phyloP scores from a whole-genome alignment of 306 rosid species.

The Gillenia trifoliata region DNA sequence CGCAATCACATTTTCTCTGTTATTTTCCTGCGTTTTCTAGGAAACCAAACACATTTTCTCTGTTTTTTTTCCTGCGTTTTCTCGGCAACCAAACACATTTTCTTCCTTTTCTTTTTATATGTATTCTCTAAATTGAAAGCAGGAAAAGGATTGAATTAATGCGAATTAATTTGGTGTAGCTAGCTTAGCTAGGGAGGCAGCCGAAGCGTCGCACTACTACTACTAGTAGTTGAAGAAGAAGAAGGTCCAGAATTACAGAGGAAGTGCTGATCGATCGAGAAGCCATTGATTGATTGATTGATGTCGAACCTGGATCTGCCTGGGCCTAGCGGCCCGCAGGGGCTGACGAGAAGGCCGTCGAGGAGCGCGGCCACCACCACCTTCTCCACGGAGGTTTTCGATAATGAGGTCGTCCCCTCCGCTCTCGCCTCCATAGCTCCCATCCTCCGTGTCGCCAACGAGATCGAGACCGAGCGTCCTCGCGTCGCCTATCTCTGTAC shows the following conservation, averaged over 20 bases:
- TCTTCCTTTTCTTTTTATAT: background rate
- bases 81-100: no score
- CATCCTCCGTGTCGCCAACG: slow-evolving; percentile 86
- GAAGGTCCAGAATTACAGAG: background rate
- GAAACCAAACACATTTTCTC: background rate
- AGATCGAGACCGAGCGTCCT: slow-evolving; percentile 79
- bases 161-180: background rate
- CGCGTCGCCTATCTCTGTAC: slow-evolving; percentile 90
- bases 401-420: slow-evolving; percentile 87
- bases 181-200: background rate
- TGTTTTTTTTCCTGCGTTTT: no score
- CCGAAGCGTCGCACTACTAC: background rate
- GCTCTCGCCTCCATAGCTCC: slow-evolving; percentile 84
- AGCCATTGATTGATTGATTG: background rate
- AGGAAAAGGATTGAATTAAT: no score
- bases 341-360: slow-evolving; percentile 71
- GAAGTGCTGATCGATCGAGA: background rate
- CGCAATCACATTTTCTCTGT: background rate
- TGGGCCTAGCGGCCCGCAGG: slow-evolving; percentile 36
- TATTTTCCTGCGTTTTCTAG: background rate
- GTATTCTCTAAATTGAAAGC: no score
- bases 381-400: slow-evolving; percentile 88
- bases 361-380: slow-evolving; percentile 79
- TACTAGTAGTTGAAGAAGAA: background rate
- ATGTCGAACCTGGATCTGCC: slow-evolving; percentile 56